Evolutionary conservation across 73 alveolate species (phyloP).

Genomic region (Paramecium pentaurelia): DNA sequence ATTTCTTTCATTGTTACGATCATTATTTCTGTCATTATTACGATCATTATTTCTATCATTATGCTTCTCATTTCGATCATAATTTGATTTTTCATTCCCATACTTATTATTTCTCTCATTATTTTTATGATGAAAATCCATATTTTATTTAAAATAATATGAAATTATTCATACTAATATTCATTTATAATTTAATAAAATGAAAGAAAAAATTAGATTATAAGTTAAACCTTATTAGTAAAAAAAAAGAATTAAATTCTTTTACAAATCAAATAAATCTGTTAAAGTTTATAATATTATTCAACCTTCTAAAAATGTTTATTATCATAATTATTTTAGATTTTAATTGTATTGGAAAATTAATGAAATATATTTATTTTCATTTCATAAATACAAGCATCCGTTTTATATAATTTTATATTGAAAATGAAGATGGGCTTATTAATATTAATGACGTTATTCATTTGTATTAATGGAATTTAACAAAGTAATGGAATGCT

Average conservation of each 20-base stretch:
- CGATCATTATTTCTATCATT: neutral
- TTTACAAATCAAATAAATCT: no score
- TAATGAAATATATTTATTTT: neutral
- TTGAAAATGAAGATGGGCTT: neutral
- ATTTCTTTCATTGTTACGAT: neutral
- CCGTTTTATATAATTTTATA: neutral
- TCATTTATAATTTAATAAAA: neutral
- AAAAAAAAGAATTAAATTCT: neutral
- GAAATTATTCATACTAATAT: neutral
- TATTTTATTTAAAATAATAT: neutral
- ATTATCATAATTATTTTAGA: no score
- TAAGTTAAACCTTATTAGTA: neutral
- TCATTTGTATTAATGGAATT: neutral
- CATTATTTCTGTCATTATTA: neutral
- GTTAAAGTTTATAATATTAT: no score
- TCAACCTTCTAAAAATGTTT: no score
- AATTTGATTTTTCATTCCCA: neutral
- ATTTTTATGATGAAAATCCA: slow-evolving; percentile 14
- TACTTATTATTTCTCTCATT: neutral
- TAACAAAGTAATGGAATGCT: neutral
- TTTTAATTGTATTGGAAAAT: no score
- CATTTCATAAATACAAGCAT: neutral
- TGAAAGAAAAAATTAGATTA: neutral
- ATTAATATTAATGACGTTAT: neutral
- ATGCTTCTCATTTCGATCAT: neutral